These are phyloP conservation scores for Calonectria fujianensis DNA, from an alignment of 2,329 filamentous ascomycete species.

Conservation along the genomic window DNA sequence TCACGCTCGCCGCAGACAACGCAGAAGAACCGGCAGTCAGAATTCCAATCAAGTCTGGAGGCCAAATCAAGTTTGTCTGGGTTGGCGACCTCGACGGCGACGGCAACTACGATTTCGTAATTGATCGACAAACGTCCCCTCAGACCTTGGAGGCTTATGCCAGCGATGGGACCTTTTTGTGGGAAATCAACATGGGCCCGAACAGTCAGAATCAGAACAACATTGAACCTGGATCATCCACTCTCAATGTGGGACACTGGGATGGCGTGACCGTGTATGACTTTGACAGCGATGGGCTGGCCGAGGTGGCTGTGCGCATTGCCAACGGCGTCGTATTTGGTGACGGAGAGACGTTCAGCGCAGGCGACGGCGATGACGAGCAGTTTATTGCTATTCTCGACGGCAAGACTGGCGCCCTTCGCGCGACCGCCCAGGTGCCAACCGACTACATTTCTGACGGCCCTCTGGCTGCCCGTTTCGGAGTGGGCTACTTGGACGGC, in stretches of 20 bases:
- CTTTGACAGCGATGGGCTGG: slow-evolving; percentile 49
- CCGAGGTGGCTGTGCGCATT: slow-evolving; percentile 51
- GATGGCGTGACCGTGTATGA: slow-evolving; percentile 52
- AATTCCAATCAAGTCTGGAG: slow-evolving; percentile 43
- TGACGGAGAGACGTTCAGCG: slow-evolving; percentile 43
- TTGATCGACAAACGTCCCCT: slow-evolving; percentile 46
- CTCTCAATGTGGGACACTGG: slow-evolving; percentile 49
- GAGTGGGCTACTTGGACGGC: slow-evolving; percentile 44
- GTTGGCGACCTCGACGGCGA: slow-evolving; percentile 52
- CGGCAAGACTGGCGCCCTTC: slow-evolving; percentile 45
- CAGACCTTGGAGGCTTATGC: slow-evolving; percentile 45
- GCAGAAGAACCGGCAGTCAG: slow-evolving; percentile 41
- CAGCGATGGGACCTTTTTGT: slow-evolving; percentile 47
- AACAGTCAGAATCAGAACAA: slow-evolving; percentile 50
- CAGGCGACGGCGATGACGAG: slow-evolving; percentile 35
- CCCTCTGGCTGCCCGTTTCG: slow-evolving; percentile 44
- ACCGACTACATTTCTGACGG: slow-evolving; percentile 40
- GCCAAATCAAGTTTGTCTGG: slow-evolving; percentile 51
- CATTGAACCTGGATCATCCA: slow-evolving; percentile 46
- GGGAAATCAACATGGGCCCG: slow-evolving; percentile 46
- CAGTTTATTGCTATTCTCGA: slow-evolving; percentile 51
- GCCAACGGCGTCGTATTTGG: slow-evolving; percentile 50
- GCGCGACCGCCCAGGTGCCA: slow-evolving; percentile 34
- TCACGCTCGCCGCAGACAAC: slow-evolving; percentile 41
- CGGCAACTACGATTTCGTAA: slow-evolving; percentile 49